Percentiles rank a stretch among this genome's conserved stretches.
Conservation (phyloP, 192 early-diverging fungal species). For the Paraglomus brasilianum region DNA sequence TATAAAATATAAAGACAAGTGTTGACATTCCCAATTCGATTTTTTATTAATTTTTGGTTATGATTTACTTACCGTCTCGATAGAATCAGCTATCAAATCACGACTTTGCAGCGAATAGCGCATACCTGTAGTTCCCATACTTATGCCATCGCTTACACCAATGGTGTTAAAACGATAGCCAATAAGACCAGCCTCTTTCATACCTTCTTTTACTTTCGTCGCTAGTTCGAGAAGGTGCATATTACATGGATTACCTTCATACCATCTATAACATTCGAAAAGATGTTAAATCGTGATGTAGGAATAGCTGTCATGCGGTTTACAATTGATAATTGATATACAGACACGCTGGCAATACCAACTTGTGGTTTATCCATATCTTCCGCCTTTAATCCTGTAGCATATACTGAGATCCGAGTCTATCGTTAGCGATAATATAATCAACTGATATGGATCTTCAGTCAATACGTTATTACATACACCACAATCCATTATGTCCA, state of each 20-base stretch:
- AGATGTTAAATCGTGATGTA: background rate
- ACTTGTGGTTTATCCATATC: slow-evolving; percentile 91
- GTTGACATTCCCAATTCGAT: background rate
- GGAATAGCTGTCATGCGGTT: background rate
- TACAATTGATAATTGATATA: background rate
- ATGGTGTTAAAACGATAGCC: slow-evolving; percentile 99
- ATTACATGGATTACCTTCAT: slow-evolving; percentile 99
- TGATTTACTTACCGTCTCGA: slow-evolving; percentile 78
- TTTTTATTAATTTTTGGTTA: background rate
- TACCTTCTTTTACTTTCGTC: slow-evolving; percentile 88
- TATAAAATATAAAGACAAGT: slow-evolving; percentile 5
- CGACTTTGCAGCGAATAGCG: slow-evolving; percentile 93
- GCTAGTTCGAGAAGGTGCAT: slow-evolving; percentile 96
- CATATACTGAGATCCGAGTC: slow-evolving; percentile 65
- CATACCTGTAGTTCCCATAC: slow-evolving; percentile 97
- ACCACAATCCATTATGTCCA: no score
- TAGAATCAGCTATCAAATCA: slow-evolving; percentile 98
- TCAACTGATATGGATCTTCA: no score
- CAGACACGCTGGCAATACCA: slow-evolving; percentile 92
- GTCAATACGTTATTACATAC: no score
- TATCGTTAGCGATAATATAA: no score
- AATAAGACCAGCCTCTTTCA: slow-evolving; percentile 82
- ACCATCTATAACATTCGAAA: slow-evolving; percentile 64
- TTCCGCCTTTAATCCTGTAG: slow-evolving; percentile 82
- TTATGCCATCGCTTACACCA: slow-evolving; percentile 96